Conservation (phyloP, 805 yeast genomes). For the Gaillardinia entomophila region DNA sequence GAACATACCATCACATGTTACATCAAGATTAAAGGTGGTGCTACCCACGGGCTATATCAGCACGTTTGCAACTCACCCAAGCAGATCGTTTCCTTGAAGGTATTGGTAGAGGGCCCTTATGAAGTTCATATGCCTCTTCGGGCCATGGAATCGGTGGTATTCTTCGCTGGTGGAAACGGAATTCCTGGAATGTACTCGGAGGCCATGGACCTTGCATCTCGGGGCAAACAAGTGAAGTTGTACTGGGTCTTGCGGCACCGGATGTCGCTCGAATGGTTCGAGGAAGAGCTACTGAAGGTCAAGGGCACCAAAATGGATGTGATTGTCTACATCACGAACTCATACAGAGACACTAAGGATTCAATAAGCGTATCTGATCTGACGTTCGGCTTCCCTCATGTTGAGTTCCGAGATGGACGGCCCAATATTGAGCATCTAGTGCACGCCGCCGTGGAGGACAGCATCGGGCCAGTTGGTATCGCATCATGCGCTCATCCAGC, state of each 20-base stretch:
- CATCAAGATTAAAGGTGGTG: background rate
- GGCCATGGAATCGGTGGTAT: constrained; percentile 5
- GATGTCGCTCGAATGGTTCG: constrained; percentile 35
- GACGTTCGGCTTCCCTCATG: constrained; percentile 19
- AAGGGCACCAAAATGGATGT: constrained; percentile 28
- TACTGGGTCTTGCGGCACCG: constrained; percentile 38
- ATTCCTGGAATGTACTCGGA: background rate
- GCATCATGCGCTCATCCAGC: constrained; percentile 46
- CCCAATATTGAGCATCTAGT: constrained; percentile 34
- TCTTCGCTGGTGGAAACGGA: background rate
- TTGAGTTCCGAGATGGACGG: constrained; percentile 43
- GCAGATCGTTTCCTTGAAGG: background rate
- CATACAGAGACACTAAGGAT: constrained; percentile 1
- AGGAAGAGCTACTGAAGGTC: constrained; percentile 27
- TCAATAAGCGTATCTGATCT: constrained; percentile 1
- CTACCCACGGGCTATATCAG: background rate
- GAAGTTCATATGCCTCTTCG: background rate
- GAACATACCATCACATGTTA: constrained; percentile 15
- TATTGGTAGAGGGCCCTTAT: background rate
- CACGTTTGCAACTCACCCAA: background rate
- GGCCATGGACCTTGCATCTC: constrained; percentile 9
- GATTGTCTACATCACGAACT: constrained; percentile 28
- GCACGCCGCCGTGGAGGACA: constrained; percentile 26
- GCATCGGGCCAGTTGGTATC: constrained; percentile 38
- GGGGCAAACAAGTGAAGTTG: constrained; percentile 18